A percentile compares a stretch with the other conserved stretches of the same genome.
These are phyloP conservation scores for Trichoderma guizhouense DNA, from an alignment of 2,329 filamentous ascomycete species.

Conservation along the genomic window DNA sequence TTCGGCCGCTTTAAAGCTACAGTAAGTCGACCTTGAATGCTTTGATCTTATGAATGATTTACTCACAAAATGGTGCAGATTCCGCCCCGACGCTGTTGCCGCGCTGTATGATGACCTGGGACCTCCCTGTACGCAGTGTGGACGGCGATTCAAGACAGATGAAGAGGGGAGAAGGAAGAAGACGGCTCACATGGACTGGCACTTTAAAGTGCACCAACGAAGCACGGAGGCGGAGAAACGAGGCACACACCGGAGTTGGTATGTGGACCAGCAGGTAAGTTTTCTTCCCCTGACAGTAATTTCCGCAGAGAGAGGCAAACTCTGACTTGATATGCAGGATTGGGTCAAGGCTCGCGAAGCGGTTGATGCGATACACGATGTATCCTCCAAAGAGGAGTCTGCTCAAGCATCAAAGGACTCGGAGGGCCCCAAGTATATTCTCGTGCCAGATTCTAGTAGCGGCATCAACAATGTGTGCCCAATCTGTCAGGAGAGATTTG, in stretches of 20 bases:
- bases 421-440: constrained; percentile 64
- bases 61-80: constrained; percentile 44
- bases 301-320: not conserved
- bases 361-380: constrained; percentile 61
- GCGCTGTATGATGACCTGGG: constrained; percentile 77
- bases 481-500: constrained; percentile 93
- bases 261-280: constrained; percentile 79
- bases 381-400: constrained; percentile 31
- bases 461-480: constrained; percentile 77
- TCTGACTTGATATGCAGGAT: constrained; percentile 51
- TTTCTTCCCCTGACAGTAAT: not conserved
- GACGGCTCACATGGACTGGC: constrained; percentile 93
- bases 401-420: constrained; percentile 37
- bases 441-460: constrained; percentile 74
- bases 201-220: constrained; percentile 89
- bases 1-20: constrained; percentile 64
- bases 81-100: constrained; percentile 69
- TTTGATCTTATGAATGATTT: not conserved
- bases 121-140: constrained; percentile 87
- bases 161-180: constrained; percentile 81
- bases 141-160: constrained; percentile 76
- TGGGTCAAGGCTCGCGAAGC: constrained; percentile 85
- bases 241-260: constrained; percentile 91
- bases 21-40: constrained; percentile 48
- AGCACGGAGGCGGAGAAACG: constrained; percentile 82